phyloP scores from a whole-genome alignment of 768 basidiomycete genomes.

The Rhodotorula diobovata region DNA sequence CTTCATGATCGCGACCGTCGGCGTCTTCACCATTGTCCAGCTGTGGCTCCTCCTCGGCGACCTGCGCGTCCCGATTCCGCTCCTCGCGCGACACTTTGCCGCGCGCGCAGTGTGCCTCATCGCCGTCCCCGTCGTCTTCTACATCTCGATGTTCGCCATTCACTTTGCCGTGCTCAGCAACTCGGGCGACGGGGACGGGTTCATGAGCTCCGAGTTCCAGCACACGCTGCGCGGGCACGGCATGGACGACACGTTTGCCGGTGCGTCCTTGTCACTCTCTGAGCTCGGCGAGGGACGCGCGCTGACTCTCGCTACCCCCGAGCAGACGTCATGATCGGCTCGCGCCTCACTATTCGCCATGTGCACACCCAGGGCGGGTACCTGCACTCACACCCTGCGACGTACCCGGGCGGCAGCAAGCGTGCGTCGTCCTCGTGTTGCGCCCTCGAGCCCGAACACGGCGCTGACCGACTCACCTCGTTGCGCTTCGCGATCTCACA shows the following conservation, averaged over 20 bases:
- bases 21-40: constrained; percentile 73
- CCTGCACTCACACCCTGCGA: constrained; percentile 86
- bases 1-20: constrained; percentile 93
- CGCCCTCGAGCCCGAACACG: neutral
- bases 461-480: neutral
- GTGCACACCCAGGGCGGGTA: constrained; percentile 98
- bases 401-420: constrained; percentile 82
- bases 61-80: constrained; percentile 64
- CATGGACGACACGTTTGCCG: constrained; percentile 89
- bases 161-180: constrained; percentile 84
- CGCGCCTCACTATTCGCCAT: constrained; percentile 75
- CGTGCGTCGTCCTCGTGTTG: constrained; percentile 55
- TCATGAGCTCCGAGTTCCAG: constrained; percentile 99
- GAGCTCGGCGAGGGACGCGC: neutral
- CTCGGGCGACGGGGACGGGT: constrained; percentile 94
- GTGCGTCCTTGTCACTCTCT: constrained; percentile 49
- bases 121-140: constrained; percentile 73
- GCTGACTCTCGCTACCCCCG: neutral
- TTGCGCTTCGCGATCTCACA: constrained; percentile 46
- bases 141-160: constrained; percentile 94
- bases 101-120: constrained; percentile 89
- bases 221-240: constrained; percentile 82
- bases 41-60: constrained; percentile 89
- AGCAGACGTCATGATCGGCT: constrained; percentile 78
- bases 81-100: constrained; percentile 77